phyloP scores from a whole-genome alignment of 208 protist genomes.

The Balamuthia mandrillaris region DNA sequence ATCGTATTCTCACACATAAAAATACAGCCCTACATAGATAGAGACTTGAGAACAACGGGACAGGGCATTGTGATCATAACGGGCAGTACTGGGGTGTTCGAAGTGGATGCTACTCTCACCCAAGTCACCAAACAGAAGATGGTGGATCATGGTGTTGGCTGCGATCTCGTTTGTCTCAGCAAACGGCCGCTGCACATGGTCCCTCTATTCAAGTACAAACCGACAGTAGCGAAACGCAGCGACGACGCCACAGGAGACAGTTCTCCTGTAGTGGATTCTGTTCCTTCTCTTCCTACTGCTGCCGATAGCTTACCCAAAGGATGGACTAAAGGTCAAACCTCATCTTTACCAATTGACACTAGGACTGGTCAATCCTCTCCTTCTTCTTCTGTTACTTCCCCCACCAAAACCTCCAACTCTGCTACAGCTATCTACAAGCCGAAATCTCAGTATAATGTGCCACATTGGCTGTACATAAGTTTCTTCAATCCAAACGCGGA shows the following conservation, averaged over 20 bases:
- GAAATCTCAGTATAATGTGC: constrained; percentile 28
- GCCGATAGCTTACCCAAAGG: no score
- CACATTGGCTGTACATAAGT: constrained; percentile 53
- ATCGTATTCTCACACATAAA: background rate
- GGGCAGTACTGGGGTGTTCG: constrained; percentile 68
- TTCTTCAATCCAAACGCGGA: constrained; percentile 46
- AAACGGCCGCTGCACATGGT: constrained; percentile 66
- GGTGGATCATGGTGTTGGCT: constrained; percentile 74
- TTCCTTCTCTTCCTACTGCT: no score
- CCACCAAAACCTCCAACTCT: no score
- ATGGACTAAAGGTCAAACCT: background rate
- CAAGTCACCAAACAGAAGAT: constrained; percentile 72
- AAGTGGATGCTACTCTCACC: constrained; percentile 60
- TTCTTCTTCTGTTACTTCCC: no score
- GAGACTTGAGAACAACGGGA: constrained; percentile 69
- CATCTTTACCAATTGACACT: background rate
- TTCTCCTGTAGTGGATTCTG: no score
- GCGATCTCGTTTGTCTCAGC: constrained; percentile 69
- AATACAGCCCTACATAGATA: constrained; percentile 65
- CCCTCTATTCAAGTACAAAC: constrained; percentile 60
- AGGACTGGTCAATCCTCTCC: no score
- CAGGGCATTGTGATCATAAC: constrained; percentile 69
- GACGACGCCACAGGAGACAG: no score
- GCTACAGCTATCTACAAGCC: no score
- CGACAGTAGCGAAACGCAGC: no score